Conservation (phyloP, 305 asterid genomes). For the Fraxinus greggii region DNA sequence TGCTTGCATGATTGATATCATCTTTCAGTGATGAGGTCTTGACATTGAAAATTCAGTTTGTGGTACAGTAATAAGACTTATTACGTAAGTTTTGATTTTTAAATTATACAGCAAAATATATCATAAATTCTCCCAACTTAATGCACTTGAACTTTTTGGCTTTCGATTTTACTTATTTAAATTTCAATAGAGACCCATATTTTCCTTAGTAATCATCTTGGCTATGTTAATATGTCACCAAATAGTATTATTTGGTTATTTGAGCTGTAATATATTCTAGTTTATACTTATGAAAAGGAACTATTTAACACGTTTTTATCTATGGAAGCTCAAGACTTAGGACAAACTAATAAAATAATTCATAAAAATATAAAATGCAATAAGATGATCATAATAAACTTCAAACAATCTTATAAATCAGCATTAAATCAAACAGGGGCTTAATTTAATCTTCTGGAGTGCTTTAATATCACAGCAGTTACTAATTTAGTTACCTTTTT, state of each 20-base stretch:
- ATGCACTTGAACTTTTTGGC: background rate
- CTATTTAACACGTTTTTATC: background rate
- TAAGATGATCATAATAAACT: background rate
- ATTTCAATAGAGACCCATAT: background rate
- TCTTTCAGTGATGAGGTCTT: conserved; percentile 8
- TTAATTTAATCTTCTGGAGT: background rate
- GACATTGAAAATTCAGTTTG: background rate
- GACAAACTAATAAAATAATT: background rate
- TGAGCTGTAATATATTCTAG: background rate
- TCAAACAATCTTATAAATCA: background rate
- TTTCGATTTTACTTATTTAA: background rate
- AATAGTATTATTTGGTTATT: background rate
- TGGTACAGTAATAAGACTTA: background rate
- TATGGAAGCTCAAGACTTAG: background rate
- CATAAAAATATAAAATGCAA: background rate
- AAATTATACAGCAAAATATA: background rate
- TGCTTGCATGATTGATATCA: background rate
- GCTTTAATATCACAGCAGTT: background rate
- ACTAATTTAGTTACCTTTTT: background rate
- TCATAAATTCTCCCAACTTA: background rate
- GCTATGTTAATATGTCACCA: background rate
- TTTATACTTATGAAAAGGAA: background rate
- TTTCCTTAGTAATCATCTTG: background rate
- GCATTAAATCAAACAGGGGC: background rate
- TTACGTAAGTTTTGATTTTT: background rate